Evolutionary conservation across 495 filamentous ascomycete species (phyloP).

Genomic region (Sabuloglossum arenarium): DNA sequence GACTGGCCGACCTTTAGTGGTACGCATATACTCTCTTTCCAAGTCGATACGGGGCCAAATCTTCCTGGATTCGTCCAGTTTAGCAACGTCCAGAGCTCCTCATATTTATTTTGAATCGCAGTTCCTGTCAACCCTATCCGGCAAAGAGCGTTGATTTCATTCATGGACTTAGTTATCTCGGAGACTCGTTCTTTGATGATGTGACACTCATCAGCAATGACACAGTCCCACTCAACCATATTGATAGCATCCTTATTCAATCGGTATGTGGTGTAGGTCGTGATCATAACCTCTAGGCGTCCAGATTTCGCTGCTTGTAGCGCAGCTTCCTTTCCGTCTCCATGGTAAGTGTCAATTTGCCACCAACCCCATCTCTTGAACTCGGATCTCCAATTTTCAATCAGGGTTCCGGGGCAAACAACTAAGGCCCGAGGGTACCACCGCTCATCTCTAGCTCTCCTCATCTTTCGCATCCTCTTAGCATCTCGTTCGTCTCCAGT

Average conservation of each 20-base stretch:
- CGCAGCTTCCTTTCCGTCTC: constrained; percentile 46
- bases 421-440: constrained; percentile 87
- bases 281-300: constrained; percentile 71
- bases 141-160: constrained; percentile 78
- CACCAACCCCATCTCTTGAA: constrained; percentile 88
- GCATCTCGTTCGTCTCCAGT: constrained; percentile 74
- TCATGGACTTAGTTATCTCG: constrained; percentile 70
- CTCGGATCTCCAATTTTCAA: constrained; percentile 80
- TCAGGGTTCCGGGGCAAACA: constrained; percentile 71
- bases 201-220: constrained; percentile 95
- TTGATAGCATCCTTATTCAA: constrained; percentile 57
- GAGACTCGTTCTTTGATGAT: constrained; percentile 63
- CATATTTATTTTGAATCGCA: constrained; percentile 94
- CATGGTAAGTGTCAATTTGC: constrained; percentile 71
- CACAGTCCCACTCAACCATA: constrained; percentile 78
- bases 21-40: constrained; percentile 54
- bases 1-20: constrained; percentile 75
- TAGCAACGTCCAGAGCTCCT: constrained; percentile 88
- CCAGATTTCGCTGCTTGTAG: constrained; percentile 56
- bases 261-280: constrained; percentile 79
- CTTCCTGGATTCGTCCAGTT: constrained; percentile 93
- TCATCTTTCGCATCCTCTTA: constrained; percentile 84
- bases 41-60: constrained; percentile 57
- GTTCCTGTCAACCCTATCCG: constrained; percentile 88
- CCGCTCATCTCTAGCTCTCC: constrained; percentile 24